Evolutionary conservation across 2,329 filamentous ascomycete genomes (phyloP).

Genomic region (Neofusicoccum cordaticola): DNA sequence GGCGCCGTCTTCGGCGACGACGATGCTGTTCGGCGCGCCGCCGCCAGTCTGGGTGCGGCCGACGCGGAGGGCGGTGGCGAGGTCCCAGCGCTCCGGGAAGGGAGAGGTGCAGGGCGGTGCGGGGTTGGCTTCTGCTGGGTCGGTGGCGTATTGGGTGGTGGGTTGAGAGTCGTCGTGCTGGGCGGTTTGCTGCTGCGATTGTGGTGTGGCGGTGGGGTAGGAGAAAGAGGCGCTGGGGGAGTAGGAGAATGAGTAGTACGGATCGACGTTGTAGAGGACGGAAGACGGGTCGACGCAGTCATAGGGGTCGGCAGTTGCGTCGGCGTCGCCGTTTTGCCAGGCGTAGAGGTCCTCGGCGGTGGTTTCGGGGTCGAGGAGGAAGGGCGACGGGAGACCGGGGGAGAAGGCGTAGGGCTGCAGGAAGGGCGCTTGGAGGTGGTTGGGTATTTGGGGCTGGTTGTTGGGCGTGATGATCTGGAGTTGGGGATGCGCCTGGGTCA

Average conservation of each 20-base stretch:
- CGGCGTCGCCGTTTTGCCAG: background rate
- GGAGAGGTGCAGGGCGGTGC: background rate
- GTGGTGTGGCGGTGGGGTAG: background rate
- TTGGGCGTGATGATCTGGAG: background rate
- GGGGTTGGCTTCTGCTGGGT: background rate
- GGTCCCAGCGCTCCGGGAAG: slow-evolving; percentile 1
- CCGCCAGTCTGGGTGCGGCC: background rate
- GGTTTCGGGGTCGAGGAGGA: slow-evolving; percentile 8
- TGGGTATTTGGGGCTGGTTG: background rate
- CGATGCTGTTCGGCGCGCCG: background rate
- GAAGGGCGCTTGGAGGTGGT: background rate
- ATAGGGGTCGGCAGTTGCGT: background rate
- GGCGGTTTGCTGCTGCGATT: background rate
- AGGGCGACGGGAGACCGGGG: background rate
- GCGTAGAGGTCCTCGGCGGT: slow-evolving; percentile 6
- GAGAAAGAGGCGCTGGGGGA: background rate
- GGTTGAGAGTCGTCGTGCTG: background rate
- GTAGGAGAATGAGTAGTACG: background rate
- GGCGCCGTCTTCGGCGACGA: background rate
- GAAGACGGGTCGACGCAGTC: background rate
- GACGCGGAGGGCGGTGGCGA: background rate
- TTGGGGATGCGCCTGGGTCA: background rate
- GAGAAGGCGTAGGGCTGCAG: background rate
- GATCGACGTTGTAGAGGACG: background rate
- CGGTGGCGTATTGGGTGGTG: background rate